Evolutionary conservation across 1,139 yeast genomes (phyloP), one percentile per base, ranked within the genome.

Genomic region (Geotrichum histeridarum): DNA sequence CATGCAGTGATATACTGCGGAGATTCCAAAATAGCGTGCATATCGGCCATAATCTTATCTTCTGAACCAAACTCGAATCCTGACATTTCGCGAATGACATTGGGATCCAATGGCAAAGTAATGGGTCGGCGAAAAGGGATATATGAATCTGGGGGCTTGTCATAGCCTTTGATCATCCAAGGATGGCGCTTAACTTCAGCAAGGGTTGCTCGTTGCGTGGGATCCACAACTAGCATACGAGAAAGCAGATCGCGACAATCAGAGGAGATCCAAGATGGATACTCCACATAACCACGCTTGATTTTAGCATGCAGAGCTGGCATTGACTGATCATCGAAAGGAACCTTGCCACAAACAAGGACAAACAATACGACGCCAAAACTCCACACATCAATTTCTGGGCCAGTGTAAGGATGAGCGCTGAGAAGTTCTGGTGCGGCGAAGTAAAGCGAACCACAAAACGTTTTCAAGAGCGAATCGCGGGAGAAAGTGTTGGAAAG

Each of bases 341-440:
- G 99, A 7, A 94, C 98, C 68, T 90, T 91, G 53, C 99, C 99
- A 68, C 97, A 91, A 1, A 93, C 96, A 59, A 94, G 74, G 15
- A 93, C 99, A 66, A 89, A 93, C 39, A 94, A 73, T 0, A 93
- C 97, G 48, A 93, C 96, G 57, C 99, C 99, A 75, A 91, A 91
- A 4, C 96, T 88, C 99, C 99, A 93, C 32, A 93, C 85, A 68
- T 93, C 99, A 50, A 94, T 97, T 69, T 94, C 99, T 0, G 99
- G 99, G 0, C 99, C 99, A 37, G 81, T 76, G 65, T 94, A 94
- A 0, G 97, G 97, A 61, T 84, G 83, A 0, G 98, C 99, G 58
- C 88, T 86, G 57, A 94, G 76, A 61, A 94, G 77, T 69, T 94
- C 99, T 0, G 99, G 99, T 0, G 99, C 99, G 0, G 99, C 99